Base-by-base conservation (phyloP, 371 early-diverging fungal species). In the Phascolomyces articulosus region DNA sequence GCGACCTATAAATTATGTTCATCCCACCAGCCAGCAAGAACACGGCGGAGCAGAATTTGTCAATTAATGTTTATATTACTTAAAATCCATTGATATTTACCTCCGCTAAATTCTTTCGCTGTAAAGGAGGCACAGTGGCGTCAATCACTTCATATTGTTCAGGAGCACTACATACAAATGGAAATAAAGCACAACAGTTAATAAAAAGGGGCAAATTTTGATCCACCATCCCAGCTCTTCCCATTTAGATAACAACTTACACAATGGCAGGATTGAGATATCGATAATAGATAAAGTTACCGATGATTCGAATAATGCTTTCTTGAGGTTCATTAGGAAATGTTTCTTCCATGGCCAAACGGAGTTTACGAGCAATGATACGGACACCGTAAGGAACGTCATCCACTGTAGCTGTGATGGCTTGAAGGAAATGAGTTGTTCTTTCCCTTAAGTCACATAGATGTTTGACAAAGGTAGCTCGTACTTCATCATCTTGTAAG, bases 251-350 rank as follows among this genome's bases (percentile, higher is more conserved):
- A 44, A 51, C 13, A 3, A 72, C 88, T 84, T 84, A 92, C 88
- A 95, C 89, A 65, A 99, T 97, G n/a, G 95, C 98, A 20, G 98
- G 98, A 75, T 96, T 97, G 66, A 99, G 89, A 77, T 97, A 98
- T 40, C 97, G 91, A 78, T 97, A 97, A 78, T 96, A 99, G 40
- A 99, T 91, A 67, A 98, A 81, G 69, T 97, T 93, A 10, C 97
- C 97, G 40, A 99, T 90, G 20, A 95, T 87, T 68, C 90, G 90
- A 60, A 89, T 84, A 56, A 96, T 90, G 61, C 89, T 90, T 29
- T 87, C 87, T 53, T 93, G 90, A 7, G 87, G 83, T 66, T 93
- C 90, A 1, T 90, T 80, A 0, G 93, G 92, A 85, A 98, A 97
- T 58, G 95, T 79, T 21, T 80, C 86, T 59, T 88, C 85, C 62